These are phyloP conservation scores for Coemansia sp. DNA, from an alignment of 192 early-diverging fungal genomes.

Conservation along the genomic window DNA sequence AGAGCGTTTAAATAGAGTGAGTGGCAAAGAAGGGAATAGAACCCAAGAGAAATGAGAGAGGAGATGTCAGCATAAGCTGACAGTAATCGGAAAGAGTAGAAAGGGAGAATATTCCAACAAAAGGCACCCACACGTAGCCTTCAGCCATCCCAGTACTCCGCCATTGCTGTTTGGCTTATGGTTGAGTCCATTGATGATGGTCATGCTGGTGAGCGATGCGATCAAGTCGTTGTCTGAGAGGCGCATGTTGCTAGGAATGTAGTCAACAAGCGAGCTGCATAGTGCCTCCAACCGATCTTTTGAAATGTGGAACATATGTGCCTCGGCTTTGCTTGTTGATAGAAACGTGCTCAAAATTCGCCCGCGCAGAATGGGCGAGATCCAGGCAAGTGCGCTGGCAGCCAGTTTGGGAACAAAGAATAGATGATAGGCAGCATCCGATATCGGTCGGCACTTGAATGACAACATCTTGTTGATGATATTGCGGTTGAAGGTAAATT, in stretches of 20 bases:
- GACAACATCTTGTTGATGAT: not conserved
- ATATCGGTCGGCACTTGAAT: not conserved
- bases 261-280: not conserved
- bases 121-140: not conserved
- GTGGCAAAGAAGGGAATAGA: too few relatives aligned
- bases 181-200: not conserved
- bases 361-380: slow-evolving; percentile 18
- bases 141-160: not conserved
- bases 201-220: not conserved
- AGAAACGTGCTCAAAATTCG: not conserved
- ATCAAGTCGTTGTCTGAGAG: not conserved
- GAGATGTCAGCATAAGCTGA: too few relatives aligned
- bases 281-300: not conserved
- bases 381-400: not conserved
- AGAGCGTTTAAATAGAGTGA: too few relatives aligned
- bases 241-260: not conserved
- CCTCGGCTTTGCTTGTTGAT: not conserved
- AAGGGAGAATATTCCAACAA: too few relatives aligned
- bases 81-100: too few relatives aligned
- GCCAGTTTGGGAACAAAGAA: not conserved
- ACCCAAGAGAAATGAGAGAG: too few relatives aligned
- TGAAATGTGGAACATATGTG: slow-evolving; percentile 19
- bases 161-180: not conserved
- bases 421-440: not conserved
- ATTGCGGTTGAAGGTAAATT: not conserved